Evolutionary conservation across 805 yeast species (phyloP).

Genomic region (Candida khao-thaluensis): DNA sequence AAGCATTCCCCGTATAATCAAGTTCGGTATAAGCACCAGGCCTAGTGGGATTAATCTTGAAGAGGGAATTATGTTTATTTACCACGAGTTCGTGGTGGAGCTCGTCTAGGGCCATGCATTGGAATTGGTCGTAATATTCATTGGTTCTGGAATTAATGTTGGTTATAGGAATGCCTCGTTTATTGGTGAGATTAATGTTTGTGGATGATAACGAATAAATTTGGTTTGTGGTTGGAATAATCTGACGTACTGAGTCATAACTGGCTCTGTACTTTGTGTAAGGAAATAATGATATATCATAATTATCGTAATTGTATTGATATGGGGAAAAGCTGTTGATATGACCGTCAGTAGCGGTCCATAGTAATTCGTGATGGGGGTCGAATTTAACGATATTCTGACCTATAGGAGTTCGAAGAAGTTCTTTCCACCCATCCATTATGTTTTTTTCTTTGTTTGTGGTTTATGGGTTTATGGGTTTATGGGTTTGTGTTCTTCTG

Average conservation of each 20-base stretch:
- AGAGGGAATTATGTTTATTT: constrained; percentile 22
- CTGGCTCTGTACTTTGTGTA: constrained; percentile 36
- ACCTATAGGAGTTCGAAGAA: constrained; percentile 19
- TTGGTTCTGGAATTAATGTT: constrained; percentile 14
- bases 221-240: constrained; percentile 30
- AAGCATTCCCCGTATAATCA: constrained; percentile 45
- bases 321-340: constrained; percentile 32
- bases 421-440: constrained; percentile 56
- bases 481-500: too few relatives aligned
- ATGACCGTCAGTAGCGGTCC: constrained; percentile 71
- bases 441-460: too few relatives aligned
- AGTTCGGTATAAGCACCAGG: constrained; percentile 24
- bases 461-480: too few relatives aligned
- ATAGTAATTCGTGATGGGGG: constrained; percentile 67
- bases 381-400: constrained; percentile 52
- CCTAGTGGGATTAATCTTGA: constrained; percentile 35
- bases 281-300: constrained; percentile 23
- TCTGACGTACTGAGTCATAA: constrained; percentile 25
- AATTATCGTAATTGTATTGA: constrained; percentile 14
- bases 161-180: constrained; percentile 31
- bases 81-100: constrained; percentile 30
- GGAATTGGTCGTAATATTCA: constrained; percentile 10
- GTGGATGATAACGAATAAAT: constrained; percentile 33
- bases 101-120: constrained; percentile 17
- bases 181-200: constrained; percentile 32